Conservation (phyloP, 2,329 filamentous ascomycete genomes). For the Coniella vitis region DNA sequence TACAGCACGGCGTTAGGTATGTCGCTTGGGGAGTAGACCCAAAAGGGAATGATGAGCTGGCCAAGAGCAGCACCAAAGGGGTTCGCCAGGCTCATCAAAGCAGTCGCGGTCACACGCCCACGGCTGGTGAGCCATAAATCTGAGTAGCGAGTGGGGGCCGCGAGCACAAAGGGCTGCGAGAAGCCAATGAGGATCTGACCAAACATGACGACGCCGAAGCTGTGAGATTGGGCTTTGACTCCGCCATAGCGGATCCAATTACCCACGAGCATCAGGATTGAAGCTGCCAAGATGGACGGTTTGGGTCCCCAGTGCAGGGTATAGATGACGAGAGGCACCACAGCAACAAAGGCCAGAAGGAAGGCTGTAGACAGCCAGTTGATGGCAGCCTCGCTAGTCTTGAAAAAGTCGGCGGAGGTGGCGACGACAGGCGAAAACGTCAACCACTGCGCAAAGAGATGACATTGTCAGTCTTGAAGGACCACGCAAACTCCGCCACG, state of each 20-base stretch:
- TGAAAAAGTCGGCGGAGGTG: slow-evolving; percentile 68
- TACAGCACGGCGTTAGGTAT: slow-evolving; percentile 81
- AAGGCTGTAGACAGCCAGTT: slow-evolving; percentile 93
- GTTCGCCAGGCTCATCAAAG: slow-evolving; percentile 77
- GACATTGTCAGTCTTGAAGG: slow-evolving; percentile 1
- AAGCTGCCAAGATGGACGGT: slow-evolving; percentile 65
- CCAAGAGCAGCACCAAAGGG: slow-evolving; percentile 84
- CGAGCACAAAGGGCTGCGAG: slow-evolving; percentile 85
- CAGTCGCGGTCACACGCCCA: slow-evolving; percentile 82
- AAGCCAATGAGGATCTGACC: slow-evolving; percentile 87
- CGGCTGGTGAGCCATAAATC: slow-evolving; percentile 88
- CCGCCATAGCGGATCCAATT: slow-evolving; percentile 91
- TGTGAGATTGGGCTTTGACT: slow-evolving; percentile 47
- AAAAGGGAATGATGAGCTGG: slow-evolving; percentile 77
- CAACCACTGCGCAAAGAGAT: slow-evolving; percentile 60
- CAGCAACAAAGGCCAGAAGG: slow-evolving; percentile 72
- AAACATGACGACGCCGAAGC: slow-evolving; percentile 74
- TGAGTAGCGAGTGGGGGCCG: slow-evolving; percentile 83
- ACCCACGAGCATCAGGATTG: slow-evolving; percentile 67
- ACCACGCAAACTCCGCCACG: neutral
- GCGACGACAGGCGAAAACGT: slow-evolving; percentile 81
- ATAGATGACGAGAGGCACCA: slow-evolving; percentile 67
- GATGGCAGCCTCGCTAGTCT: slow-evolving; percentile 65
- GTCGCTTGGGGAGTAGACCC: slow-evolving; percentile 55
- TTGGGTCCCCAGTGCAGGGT: slow-evolving; percentile 76